Base-by-base conservation (phyloP, 176 grass and related monocot genomes). In the Musa beccarii region DNA sequence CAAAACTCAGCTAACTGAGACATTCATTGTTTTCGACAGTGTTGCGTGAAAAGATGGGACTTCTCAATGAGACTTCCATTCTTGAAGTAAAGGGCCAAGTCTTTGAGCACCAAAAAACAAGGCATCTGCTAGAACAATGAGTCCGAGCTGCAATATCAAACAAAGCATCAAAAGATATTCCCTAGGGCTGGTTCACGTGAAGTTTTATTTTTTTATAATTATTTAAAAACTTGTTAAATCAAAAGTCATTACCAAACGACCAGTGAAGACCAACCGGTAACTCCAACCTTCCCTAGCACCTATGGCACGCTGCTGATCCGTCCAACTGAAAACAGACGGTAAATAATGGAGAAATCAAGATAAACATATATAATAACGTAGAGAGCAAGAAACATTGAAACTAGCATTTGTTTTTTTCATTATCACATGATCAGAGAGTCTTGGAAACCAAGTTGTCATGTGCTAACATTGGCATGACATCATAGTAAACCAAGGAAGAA, bases 261-360 rank as follows among this genome's bases (percentile, higher is more conserved):
- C 95, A 11, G 95, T 98, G 86, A 94, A 98, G 57, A 86, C 49
- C 29, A 98, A 79, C 12, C 88, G 88, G 79, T 98, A 98, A 68
- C 84, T 79, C 73, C 76, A 76, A 23, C 95, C 88, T 86, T 93
- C 95, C 76, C 81, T 98, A 0, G 90, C 86, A 65, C 86, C 95
- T 77, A 88, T 80, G 10, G 59, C 52, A 53, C 90, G 90, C 57
- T 98, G 95, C 71, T 98, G 90, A 84, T 98, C 95, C 0, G 90
- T 98, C 95, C 95, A 94, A 72, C 90, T 98, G 76, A 63, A 57
- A 53, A 75, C 52, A 82, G 65, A 57, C n/a, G 17, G 21, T 1
- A 17, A 65, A 75, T 53, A 76, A 76, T 26, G 51, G 51, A 75
- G 16, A 62, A 16, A 76, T 8, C 5, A 8, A 51, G 2, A 61